phyloP scores from a whole-genome alignment of 352 stramenopile genomes.

The Aphanomyces stellatus region DNA sequence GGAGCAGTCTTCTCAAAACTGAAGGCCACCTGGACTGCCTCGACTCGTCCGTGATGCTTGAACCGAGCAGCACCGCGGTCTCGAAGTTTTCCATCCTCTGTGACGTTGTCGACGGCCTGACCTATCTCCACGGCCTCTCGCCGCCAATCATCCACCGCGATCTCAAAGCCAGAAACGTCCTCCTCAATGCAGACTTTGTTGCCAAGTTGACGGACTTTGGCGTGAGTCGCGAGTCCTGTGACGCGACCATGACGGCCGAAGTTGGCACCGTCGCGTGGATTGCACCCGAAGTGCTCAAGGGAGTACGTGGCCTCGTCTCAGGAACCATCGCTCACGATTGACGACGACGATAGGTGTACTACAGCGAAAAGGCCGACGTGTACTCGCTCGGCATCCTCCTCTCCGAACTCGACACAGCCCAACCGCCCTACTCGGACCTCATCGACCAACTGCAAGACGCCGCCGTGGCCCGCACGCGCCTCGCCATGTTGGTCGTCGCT shows the following conservation, averaged over 20 bases:
- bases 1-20: background rate
- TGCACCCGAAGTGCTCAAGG: conserved; percentile 13
- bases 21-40: background rate
- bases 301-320: background rate
- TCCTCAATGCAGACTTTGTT: background rate
- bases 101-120: conserved; percentile 15
- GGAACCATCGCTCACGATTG: too few relatives aligned
- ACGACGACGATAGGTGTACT: background rate
- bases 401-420: conserved; percentile 1
- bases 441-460: background rate
- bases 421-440: conserved; percentile 4
- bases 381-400: conserved; percentile 15
- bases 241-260: conserved; percentile 16
- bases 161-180: conserved; percentile 16
- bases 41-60: background rate
- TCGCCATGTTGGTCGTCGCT: conserved; percentile 13
- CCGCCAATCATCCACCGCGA: conserved; percentile 16
- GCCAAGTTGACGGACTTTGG: conserved; percentile 20
- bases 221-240: conserved; percentile 5
- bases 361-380: conserved; percentile 15
- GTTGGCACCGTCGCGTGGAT: conserved; percentile 13
- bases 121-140: conserved; percentile 10
- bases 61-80: background rate
- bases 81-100: conserved; percentile 9
- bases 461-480: background rate